Evolutionary conservation across 176 grass and related monocot genomes (phyloP).

Genomic region (Rhynchospora breviuscula): DNA sequence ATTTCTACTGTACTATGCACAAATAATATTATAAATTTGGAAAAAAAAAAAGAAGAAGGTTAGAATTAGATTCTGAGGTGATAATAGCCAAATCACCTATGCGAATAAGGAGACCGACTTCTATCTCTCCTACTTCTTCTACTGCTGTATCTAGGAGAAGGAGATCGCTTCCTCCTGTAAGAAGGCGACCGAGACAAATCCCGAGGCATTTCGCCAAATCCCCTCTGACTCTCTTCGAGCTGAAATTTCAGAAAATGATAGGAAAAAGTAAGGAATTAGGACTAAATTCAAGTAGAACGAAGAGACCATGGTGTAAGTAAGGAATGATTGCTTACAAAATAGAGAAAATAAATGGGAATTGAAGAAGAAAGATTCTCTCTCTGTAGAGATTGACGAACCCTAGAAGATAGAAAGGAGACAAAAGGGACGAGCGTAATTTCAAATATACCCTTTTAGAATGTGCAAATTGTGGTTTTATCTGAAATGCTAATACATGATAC

Average conservation of each 20-base stretch:
- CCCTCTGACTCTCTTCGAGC: neutral
- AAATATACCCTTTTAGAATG: neutral
- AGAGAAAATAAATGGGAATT: neutral
- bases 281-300: neutral
- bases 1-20: neutral
- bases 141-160: conserved; percentile 50
- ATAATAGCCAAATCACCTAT: conserved; percentile 81
- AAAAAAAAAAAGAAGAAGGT: neutral
- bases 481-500: too few relatives aligned
- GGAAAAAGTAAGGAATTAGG: neutral
- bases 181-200: conserved; percentile 65
- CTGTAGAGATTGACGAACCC: neutral
- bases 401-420: neutral
- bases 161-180: conserved; percentile 65
- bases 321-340: neutral
- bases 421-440: neutral
- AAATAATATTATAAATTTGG: neutral
- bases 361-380: neutral
- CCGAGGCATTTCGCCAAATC: conserved; percentile 45
- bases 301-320: neutral
- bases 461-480: neutral
- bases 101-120: conserved; percentile 81
- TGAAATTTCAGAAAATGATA: neutral
- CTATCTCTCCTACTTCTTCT: conserved; percentile 62
- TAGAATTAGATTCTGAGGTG: conserved; percentile 18